Conservation (phyloP, 768 basidiomycete species). For the Trametes villosa region DNA sequence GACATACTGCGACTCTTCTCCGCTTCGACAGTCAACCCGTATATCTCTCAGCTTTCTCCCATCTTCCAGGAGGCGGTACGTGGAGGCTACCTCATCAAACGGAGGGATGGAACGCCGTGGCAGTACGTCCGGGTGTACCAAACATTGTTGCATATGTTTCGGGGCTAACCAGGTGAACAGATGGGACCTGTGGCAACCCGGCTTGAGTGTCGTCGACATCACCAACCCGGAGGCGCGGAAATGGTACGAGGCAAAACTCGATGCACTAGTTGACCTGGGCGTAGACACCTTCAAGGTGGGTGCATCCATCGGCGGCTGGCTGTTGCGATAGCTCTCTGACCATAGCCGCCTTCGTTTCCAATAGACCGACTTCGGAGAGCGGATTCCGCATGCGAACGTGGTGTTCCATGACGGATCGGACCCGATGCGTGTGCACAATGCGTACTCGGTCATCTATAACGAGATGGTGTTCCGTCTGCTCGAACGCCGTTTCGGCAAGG, state of each 20-base stretch:
- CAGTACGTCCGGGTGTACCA: constrained; percentile 48
- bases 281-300: constrained; percentile 60
- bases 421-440: constrained; percentile 72
- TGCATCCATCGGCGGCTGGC: no score
- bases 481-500: constrained; percentile 59
- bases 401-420: constrained; percentile 70
- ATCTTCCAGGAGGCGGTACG: constrained; percentile 71
- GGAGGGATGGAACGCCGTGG: constrained; percentile 68
- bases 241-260: constrained; percentile 52
- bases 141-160: background rate
- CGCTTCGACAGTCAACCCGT: constrained; percentile 61
- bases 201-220: constrained; percentile 67
- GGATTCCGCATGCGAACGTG: constrained; percentile 69
- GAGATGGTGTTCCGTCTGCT: constrained; percentile 68
- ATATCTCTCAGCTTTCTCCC: constrained; percentile 69
- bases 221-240: constrained; percentile 54
- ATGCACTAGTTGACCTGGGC: constrained; percentile 48
- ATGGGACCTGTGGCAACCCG: constrained; percentile 72
- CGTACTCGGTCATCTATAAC: constrained; percentile 73
- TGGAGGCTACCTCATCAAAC: constrained; percentile 72
- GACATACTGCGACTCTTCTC: background rate
- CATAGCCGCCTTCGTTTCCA: no score
- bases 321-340: no score
- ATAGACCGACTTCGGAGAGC: constrained; percentile 78
- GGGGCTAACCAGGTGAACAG: background rate